Percentiles rank a stretch among this genome's conserved stretches.
Evolutionary conservation across 805 yeast species (phyloP).

Genomic region (Saccharomycopsis oosterbeekiorum): DNA sequence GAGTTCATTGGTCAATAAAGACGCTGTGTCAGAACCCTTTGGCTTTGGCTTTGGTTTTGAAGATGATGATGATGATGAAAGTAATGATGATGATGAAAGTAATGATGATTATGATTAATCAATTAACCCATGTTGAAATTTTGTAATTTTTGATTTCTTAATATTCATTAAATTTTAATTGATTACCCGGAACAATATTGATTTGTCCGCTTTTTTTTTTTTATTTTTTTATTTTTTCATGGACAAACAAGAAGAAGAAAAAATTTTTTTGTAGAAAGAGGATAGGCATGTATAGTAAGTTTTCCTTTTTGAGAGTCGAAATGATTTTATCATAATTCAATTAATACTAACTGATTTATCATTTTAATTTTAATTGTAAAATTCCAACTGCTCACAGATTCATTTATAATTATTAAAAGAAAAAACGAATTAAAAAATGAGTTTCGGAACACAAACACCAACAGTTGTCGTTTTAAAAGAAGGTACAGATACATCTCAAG

Average conservation of each 20-base stretch:
- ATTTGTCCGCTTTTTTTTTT: not conserved
- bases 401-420: too few species aligned
- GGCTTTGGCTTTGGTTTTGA: conserved; percentile 25
- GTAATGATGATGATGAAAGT: not conserved
- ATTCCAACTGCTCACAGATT: not conserved
- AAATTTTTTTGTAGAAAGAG: not conserved
- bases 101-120: not conserved
- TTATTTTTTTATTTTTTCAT: not conserved
- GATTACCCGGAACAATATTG: not conserved
- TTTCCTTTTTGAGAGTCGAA: not conserved
- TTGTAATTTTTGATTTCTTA: not conserved
- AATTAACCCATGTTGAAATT: not conserved
- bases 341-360: not conserved
- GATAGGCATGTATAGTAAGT: not conserved
- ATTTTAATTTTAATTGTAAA: not conserved
- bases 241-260: not conserved
- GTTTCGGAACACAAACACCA: conserved; percentile 88
- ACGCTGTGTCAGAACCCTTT: conserved; percentile 21
- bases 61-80: not conserved
- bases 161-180: not conserved
- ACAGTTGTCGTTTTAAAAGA: conserved; percentile 97
- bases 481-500: conserved; percentile 96
- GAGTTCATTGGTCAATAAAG: not conserved
- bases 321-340: too few species aligned
- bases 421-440: conserved; percentile 37